Base-by-base conservation (phyloP, 2,329 filamentous ascomycete genomes). In the Zymoseptoria passerinii region DNA sequence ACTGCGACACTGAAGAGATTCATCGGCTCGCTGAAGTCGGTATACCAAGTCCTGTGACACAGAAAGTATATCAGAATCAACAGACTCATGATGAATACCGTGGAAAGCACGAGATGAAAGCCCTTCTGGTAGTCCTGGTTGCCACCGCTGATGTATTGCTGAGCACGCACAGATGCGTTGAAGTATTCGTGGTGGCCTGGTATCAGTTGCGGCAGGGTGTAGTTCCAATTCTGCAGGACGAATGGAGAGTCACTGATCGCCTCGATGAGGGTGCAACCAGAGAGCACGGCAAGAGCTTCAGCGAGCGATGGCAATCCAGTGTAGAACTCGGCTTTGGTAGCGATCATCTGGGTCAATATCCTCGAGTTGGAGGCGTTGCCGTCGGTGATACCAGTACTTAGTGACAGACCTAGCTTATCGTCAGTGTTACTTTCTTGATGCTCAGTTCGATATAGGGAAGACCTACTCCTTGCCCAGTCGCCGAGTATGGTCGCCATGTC, bases 11-110 rank as follows among this genome's bases (percentile, higher is more conserved):
- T 59, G 54, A 69, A 68, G 16, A 56, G 53, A 68, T 91, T 91
- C 56, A 86, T 83, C 0, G 88, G 87, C 66, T 92, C 88, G 0
- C 85, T 88, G 68, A 88, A 91, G 73, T 92, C 89, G 0, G 87
- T 91, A 7, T 92, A 82, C 20, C 89, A 80, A 0, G 83, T 82
- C 69, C 62, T 80, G 55, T 82, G 76, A 52, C 81, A 68, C 54
- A 86, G 70, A 62, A 87, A 78, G 72, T 90, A 90, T 1, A 75
- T 67, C 0, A 90, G 74, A 58, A 86, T 88, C 48, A 86, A 75
- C 27, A 85, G 59, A 68, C 89, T 91, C 65, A 88, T 82, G 23
- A 82, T 62, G 66, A 90, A 88, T 1, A 88, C 84, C 13, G 84
- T 72, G 1, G 80, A 67, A 0, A 92, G 80, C 0, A 91, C 78